Base-by-base conservation (phyloP, 164 flowering plant genomes). In the Tinospora cordifolia region DNA sequence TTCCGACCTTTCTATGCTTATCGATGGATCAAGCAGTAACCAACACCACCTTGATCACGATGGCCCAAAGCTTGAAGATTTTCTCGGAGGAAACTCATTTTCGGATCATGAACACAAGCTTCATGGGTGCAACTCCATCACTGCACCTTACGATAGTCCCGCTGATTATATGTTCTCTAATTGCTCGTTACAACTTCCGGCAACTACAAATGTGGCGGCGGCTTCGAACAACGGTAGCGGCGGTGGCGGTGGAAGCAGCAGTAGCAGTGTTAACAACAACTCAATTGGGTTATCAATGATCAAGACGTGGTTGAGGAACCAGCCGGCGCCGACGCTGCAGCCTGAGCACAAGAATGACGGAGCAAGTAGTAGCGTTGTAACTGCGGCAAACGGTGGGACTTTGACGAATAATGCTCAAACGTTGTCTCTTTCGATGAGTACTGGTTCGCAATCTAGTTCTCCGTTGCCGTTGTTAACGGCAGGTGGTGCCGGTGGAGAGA, bases 281-380 rank as follows among this genome's bases (percentile, higher is more conserved):
- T 81, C 84, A 19, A 81, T 90, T 11, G 96, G 96, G 8, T 74
- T 92, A 27, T 92, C 98, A 13, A 91, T 88, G 95, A 91, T 93
- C 72, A 93, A 91, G 77, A 83, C 91, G 24, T 93, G 97, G 97
- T 69, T 93, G 77, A 83, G 98, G n/a, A 91, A 84, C 80, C 88
- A 91, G 59, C 81, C 88, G 2, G 76, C 80, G 3, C 78, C 82
- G 34, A 38, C 73, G 4, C 82, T 73, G 63, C 46, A 40, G 17
- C 17, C 58, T 12, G 79, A 79, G 40, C 77, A 74, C 73, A 65
- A 70, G 59, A 64, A n/a, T n/a, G 78, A 68, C 17, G 65, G 38
- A 24, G 30, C 30, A 3, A 60, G 36, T 13, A 73, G 66, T 30
- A 58, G 69, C 51, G 69, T 64, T 27, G 75, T 36, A 1, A 21